phyloP scores from a whole-genome alignment of 495 filamentous ascomycete species.

The Penicillium ucsense region DNA sequence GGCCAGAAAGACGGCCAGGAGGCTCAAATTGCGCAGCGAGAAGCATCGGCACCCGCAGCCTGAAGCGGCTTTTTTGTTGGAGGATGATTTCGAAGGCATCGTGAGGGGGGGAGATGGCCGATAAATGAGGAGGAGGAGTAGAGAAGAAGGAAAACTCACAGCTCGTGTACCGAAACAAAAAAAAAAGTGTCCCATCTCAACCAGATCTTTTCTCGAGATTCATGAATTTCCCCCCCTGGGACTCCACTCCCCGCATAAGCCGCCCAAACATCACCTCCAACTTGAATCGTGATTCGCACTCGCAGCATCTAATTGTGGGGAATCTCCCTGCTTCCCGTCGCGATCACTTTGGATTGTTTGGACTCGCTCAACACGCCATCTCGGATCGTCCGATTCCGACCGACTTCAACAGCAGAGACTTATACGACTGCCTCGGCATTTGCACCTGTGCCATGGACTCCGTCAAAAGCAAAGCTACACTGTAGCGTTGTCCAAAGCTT shows the following conservation, averaged over 20 bases:
- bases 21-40: conserved; percentile 34
- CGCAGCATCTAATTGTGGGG: too few relatives aligned
- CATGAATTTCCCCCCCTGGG: conserved; percentile 5
- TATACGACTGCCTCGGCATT: neutral
- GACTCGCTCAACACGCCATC: conserved; percentile 12
- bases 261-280: neutral
- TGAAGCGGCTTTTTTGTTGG: conserved; percentile 11
- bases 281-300: too few relatives aligned
- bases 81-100: conserved; percentile 21
- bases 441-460: too few relatives aligned
- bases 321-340: too few relatives aligned
- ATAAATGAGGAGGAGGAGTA: neutral
- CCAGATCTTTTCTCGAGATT: too few relatives aligned
- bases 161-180: too few relatives aligned
- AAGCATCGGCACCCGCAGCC: conserved; percentile 20
- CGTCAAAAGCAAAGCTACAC: too few relatives aligned
- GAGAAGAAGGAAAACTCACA: neutral
- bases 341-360: too few relatives aligned
- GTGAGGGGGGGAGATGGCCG: neutral
- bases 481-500: too few relatives aligned
- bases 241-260: conserved; percentile 4
- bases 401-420: conserved; percentile 7
- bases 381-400: conserved; percentile 18
- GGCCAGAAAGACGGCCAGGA: conserved; percentile 51
- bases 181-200: too few relatives aligned